These are phyloP conservation scores for Paramecium sonneborni DNA, from an alignment of 73 alveolate species.

Conservation along the genomic window DNA sequence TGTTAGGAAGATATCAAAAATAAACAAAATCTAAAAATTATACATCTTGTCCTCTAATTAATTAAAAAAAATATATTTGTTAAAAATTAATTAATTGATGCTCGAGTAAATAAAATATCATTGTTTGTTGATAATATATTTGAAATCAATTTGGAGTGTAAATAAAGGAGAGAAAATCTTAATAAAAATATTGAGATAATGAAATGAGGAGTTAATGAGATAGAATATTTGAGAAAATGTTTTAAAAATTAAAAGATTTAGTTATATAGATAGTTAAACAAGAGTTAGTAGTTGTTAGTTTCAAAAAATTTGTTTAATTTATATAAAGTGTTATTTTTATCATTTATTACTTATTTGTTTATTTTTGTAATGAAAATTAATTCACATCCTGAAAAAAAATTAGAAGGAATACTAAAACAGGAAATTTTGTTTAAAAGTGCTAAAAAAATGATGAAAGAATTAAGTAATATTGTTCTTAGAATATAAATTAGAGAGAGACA, in stretches of 20 bases:
- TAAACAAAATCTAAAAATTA: not conserved
- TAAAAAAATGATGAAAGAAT: not conserved
- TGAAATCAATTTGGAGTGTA: too few species aligned
- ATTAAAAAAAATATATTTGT: not conserved
- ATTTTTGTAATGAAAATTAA: not conserved
- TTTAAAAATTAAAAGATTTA: too few species aligned
- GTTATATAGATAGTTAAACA: too few species aligned
- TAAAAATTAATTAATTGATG: not conserved
- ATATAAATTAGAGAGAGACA: not conserved
- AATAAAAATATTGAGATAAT: too few species aligned
- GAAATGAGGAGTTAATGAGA: too few species aligned
- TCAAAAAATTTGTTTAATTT: not conserved
- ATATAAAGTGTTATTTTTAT: not conserved
- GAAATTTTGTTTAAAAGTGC: not conserved
- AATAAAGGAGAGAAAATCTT: too few species aligned
- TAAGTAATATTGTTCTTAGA: not conserved
- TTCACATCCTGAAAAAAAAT: constrained; percentile 10
- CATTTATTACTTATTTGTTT: not conserved
- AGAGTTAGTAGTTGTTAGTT: too few species aligned
- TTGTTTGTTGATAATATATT: too few species aligned
- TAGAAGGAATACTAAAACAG: not conserved
- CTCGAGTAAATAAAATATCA: too few species aligned
- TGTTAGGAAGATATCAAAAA: too few species aligned
- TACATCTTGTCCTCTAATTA: not conserved
- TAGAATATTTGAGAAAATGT: too few species aligned